Evolutionary conservation across 495 filamentous ascomycete genomes (phyloP).

Genomic region (Penicillium salamii): DNA sequence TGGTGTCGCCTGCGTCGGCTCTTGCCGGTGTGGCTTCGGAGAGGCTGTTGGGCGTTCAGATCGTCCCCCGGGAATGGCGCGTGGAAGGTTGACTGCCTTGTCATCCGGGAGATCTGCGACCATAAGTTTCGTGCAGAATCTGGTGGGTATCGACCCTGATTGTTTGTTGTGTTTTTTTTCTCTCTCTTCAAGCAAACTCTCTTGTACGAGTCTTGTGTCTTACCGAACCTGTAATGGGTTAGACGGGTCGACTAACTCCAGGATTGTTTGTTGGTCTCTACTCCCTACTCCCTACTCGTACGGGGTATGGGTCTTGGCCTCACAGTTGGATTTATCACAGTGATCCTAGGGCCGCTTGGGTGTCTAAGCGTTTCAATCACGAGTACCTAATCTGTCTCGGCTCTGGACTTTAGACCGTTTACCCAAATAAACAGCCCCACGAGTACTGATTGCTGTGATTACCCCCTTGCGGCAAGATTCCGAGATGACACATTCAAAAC

Average conservation of each 20-base stretch:
- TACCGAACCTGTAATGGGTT: too few species aligned
- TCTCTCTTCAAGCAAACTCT: too few species aligned
- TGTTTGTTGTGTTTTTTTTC: neutral
- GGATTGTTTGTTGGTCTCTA: too few species aligned
- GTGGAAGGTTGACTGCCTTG: conserved; percentile 5
- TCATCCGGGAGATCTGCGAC: conserved; percentile 15
- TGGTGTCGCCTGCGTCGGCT: conserved; percentile 24
- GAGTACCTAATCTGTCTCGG: neutral
- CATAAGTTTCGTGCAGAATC: conserved; percentile 8
- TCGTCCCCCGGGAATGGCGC: conserved; percentile 8
- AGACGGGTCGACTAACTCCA: too few species aligned
- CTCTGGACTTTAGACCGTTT: neutral
- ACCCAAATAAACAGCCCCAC: neutral
- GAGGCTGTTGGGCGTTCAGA: conserved; percentile 18
- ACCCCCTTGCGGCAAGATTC: conserved; percentile 1
- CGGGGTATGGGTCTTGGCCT: neutral
- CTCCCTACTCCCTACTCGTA: too few species aligned
- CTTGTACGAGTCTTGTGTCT: too few species aligned
- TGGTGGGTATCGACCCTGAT: neutral
- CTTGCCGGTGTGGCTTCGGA: conserved; percentile 26
- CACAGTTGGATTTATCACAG: neutral
- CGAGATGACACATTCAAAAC: neutral
- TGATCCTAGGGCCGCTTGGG: neutral
- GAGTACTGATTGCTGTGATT: neutral
- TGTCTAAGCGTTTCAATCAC: neutral